Evolutionary conservation across 2,329 filamentous ascomycete genomes (phyloP).

Genomic region (Stachybotrys elegans): DNA sequence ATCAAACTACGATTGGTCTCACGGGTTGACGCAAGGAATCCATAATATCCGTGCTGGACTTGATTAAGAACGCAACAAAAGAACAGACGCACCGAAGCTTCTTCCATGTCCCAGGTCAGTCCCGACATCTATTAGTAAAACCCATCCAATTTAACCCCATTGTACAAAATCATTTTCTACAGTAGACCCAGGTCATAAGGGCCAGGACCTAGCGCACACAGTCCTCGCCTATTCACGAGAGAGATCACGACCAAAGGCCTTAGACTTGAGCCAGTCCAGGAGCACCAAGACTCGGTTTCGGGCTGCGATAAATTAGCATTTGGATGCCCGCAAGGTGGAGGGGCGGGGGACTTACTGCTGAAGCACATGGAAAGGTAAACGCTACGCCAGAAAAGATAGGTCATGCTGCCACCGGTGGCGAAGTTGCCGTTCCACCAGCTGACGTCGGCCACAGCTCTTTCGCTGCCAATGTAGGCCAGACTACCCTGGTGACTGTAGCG

Average conservation of each 20-base stretch:
- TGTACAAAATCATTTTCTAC: too few relatives aligned
- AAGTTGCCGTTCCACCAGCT: constrained; percentile 97
- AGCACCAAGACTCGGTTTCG: constrained; percentile 91
- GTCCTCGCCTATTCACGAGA: constrained; percentile 63
- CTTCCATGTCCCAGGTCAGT: too few relatives aligned
- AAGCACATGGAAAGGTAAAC: constrained; percentile 99
- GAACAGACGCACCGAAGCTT: too few relatives aligned
- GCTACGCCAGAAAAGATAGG: constrained; percentile 97
- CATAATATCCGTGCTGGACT: too few relatives aligned
- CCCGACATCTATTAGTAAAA: too few relatives aligned
- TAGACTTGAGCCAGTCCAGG: constrained; percentile 95
- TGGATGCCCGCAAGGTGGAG: not conserved
- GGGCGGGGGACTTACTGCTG: constrained; percentile 68
- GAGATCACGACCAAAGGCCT: constrained; percentile 92
- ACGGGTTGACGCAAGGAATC: too few relatives aligned
- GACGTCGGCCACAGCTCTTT: constrained; percentile 96
- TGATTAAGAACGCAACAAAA: too few relatives aligned
- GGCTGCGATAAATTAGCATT: constrained; percentile 43
- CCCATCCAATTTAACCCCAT: too few relatives aligned
- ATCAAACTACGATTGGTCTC: too few relatives aligned
- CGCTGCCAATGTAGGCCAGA: constrained; percentile 95
- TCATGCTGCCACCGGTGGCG: constrained; percentile 86
- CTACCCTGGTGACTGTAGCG: constrained; percentile 98
- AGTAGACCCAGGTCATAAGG: too few relatives aligned
- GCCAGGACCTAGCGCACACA: not conserved